Conservation (phyloP, 495 filamentous ascomycete species). For the Aspergillus bertholletiae region DNA sequence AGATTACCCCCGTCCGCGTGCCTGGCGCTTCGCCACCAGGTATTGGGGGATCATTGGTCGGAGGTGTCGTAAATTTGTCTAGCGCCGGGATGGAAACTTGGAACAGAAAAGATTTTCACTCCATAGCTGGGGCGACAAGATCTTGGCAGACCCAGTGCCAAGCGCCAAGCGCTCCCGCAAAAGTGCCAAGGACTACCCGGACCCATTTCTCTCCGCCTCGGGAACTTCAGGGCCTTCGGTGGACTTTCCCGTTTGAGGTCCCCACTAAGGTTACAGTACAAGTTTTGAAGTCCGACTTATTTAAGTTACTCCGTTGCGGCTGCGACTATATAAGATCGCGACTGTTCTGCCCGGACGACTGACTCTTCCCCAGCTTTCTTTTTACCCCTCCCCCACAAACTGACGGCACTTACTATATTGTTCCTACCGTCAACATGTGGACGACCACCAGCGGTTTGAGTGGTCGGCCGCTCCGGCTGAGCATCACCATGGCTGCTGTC, state of each 20-base stretch:
- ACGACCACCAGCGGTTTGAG: conserved; percentile 33
- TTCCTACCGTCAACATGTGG: conserved; percentile 32
- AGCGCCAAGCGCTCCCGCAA: neutral
- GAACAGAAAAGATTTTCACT: neutral
- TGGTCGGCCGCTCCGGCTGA: conserved; percentile 31
- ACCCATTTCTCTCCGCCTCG: neutral
- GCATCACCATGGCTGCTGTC: conserved; percentile 37
- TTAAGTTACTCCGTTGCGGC: neutral
- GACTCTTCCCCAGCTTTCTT: neutral
- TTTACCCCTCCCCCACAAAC: neutral
- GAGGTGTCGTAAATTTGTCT: neutral
- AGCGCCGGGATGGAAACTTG: neutral
- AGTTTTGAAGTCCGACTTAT: neutral
- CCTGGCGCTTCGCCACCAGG: neutral
- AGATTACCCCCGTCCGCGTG: neutral
- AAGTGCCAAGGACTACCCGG: neutral
- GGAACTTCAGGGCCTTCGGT: neutral
- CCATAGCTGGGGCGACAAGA: neutral
- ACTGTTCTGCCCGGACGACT: neutral
- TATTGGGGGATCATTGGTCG: neutral
- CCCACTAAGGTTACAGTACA: neutral
- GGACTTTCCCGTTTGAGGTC: neutral
- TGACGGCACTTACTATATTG: neutral
- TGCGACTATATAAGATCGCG: neutral
- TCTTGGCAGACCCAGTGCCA: neutral